Percentiles rank a stretch among this genome's conserved stretches.
Evolutionary conservation across 2,329 filamentous ascomycete genomes (phyloP).

Genomic region (Phyllosticta citribraziliensis): DNA sequence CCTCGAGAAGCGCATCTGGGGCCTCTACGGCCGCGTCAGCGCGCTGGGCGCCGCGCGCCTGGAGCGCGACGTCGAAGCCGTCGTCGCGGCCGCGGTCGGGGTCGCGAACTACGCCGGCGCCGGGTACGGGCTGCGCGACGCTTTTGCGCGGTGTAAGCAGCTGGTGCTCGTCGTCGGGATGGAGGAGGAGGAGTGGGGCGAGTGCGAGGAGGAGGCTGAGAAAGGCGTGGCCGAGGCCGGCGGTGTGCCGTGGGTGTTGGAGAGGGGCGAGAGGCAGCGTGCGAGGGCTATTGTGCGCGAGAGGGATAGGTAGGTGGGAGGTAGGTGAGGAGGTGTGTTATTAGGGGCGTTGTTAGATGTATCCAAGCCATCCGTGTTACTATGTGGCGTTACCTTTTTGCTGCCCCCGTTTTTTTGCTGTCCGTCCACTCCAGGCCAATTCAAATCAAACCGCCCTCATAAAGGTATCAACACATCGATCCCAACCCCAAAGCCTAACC

Average conservation of each 20-base stretch:
- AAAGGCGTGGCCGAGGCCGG: slow-evolving; percentile 37
- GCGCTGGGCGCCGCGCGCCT: slow-evolving; percentile 72
- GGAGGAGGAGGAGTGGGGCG: slow-evolving; percentile 94
- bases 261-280: slow-evolving; percentile 61
- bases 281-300: slow-evolving; percentile 57
- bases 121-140: slow-evolving; percentile 67
- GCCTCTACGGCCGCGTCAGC: slow-evolving; percentile 68
- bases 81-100: slow-evolving; percentile 55
- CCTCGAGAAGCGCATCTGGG: slow-evolving; percentile 81
- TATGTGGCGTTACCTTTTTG: too few species aligned
- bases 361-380: too few species aligned
- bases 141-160: slow-evolving; percentile 67
- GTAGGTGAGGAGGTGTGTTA: not conserved
- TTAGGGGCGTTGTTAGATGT: too few species aligned
- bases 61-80: slow-evolving; percentile 71
- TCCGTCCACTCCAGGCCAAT: too few species aligned
- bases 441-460: too few species aligned
- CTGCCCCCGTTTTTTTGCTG: too few species aligned
- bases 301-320: slow-evolving; percentile 6
- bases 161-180: slow-evolving; percentile 82
- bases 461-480: too few species aligned
- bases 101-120: slow-evolving; percentile 38
- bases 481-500: too few species aligned
- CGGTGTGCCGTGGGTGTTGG: slow-evolving; percentile 62
- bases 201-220: slow-evolving; percentile 45